Conservation (phyloP, 805 yeast genomes). For the Nakazawaea anatomiae region DNA sequence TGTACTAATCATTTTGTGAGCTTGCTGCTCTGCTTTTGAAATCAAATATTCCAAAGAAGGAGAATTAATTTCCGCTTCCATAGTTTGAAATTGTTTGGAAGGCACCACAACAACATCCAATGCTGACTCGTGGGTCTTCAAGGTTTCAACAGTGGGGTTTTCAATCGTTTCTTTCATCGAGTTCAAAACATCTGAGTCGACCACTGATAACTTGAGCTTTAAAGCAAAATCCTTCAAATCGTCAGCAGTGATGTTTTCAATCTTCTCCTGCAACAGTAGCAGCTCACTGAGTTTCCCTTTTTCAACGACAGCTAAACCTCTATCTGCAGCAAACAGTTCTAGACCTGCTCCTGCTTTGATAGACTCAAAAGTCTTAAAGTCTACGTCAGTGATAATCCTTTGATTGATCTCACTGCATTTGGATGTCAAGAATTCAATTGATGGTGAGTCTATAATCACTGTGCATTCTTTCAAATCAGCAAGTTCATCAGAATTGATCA, state of each 20-base stretch:
- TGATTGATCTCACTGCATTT: background rate
- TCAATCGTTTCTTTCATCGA: slow-evolving; percentile 1
- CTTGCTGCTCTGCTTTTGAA: slow-evolving; percentile 2
- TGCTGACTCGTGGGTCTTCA: slow-evolving; percentile 1
- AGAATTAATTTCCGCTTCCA: background rate
- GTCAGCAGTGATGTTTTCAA: background rate
- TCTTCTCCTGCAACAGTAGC: background rate
- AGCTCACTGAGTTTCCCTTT: background rate
- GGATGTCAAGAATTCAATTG: background rate
- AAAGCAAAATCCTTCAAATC: background rate
- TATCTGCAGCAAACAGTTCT: background rate
- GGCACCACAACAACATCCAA: slow-evolving; percentile 6
- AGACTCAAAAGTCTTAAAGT: background rate
- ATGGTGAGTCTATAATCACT: background rate
- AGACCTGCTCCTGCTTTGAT: background rate
- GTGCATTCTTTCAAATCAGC: background rate
- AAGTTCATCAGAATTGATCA: background rate
- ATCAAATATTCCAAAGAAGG: background rate
- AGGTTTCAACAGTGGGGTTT: slow-evolving; percentile 9
- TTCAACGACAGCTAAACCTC: background rate
- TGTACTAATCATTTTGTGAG: background rate
- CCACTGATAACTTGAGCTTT: background rate
- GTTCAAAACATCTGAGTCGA: background rate
- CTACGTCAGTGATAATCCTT: background rate
- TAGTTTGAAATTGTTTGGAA: background rate